Evolutionary conservation across 768 basidiomycete species (phyloP).

Genomic region (Suillus discolor): DNA sequence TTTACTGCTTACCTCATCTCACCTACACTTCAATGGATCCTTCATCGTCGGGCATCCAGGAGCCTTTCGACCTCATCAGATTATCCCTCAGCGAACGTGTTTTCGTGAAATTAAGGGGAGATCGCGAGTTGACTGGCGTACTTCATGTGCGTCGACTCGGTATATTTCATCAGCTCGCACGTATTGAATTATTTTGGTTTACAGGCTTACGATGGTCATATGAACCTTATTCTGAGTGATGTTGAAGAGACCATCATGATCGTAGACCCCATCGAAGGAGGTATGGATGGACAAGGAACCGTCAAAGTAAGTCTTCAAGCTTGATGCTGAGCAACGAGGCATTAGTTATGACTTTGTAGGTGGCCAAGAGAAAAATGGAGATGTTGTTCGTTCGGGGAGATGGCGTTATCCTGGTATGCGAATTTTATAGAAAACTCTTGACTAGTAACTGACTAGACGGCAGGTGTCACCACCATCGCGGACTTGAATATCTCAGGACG

Average conservation of each 20-base stretch:
- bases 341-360: conserved; percentile 43
- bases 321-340: not conserved
- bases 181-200: conserved; percentile 17
- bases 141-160: conserved; percentile 72
- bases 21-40: conserved; percentile 57
- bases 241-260: conserved; percentile 98
- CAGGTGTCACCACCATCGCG: conserved; percentile 84
- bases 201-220: conserved; percentile 99
- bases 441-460: conserved; percentile 15
- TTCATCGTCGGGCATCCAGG: conserved; percentile 78
- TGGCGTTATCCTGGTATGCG: conserved; percentile 89
- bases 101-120: conserved; percentile 95
- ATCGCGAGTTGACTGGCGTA: conserved; percentile 88
- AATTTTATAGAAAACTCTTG: not conserved
- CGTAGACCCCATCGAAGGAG: conserved; percentile 82
- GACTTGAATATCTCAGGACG: conserved; percentile 41
- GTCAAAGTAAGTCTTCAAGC: conserved; percentile 55
- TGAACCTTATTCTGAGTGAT: conserved; percentile 97
- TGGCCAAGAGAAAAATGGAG: conserved; percentile 91
- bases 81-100: conserved; percentile 97
- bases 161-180: conserved; percentile 7
- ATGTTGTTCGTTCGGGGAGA: conserved; percentile 99
- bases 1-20: conserved; percentile 27
- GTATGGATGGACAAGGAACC: conserved; percentile 53
- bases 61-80: conserved; percentile 96